These are phyloP conservation scores for Collybia nuda DNA, from an alignment of 768 basidiomycete genomes.

Conservation along the genomic window DNA sequence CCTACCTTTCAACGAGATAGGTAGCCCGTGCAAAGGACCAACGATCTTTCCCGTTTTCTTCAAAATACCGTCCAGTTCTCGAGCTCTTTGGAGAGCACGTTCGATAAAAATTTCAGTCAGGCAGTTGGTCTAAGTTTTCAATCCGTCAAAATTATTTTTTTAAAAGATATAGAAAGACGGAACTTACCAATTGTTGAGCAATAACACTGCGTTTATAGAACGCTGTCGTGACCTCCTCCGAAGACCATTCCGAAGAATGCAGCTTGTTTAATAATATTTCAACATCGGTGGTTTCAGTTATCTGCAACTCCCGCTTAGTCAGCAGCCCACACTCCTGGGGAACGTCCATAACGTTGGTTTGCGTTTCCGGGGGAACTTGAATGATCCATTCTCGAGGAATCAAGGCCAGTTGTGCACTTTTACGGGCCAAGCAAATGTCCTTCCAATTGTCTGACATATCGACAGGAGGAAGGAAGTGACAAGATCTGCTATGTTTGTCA, in stretches of 20 bases:
- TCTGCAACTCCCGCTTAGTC: constrained; percentile 51
- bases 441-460: constrained; percentile 21
- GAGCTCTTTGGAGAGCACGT: constrained; percentile 46
- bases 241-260: constrained; percentile 45
- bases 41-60: constrained; percentile 43
- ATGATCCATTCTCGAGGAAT: constrained; percentile 61
- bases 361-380: constrained; percentile 30
- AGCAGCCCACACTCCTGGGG: constrained; percentile 54
- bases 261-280: constrained; percentile 44
- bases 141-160: background rate
- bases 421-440: constrained; percentile 31
- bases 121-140: constrained; percentile 40
- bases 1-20: constrained; percentile 40
- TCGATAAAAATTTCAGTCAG: constrained; percentile 60
- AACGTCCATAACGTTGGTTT: constrained; percentile 47
- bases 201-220: constrained; percentile 68
- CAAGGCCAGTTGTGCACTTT: constrained; percentile 42
- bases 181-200: constrained; percentile 62
- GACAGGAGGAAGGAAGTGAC: too few species aligned
- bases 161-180: background rate
- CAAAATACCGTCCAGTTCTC: constrained; percentile 47
- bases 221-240: constrained; percentile 57
- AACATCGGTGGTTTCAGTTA: constrained; percentile 52
- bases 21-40: constrained; percentile 52
- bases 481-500: too few species aligned